These are phyloP conservation scores for Strigomonas oncopelti DNA, from an alignment of 208 protist genomes.

Conservation along the genomic window DNA sequence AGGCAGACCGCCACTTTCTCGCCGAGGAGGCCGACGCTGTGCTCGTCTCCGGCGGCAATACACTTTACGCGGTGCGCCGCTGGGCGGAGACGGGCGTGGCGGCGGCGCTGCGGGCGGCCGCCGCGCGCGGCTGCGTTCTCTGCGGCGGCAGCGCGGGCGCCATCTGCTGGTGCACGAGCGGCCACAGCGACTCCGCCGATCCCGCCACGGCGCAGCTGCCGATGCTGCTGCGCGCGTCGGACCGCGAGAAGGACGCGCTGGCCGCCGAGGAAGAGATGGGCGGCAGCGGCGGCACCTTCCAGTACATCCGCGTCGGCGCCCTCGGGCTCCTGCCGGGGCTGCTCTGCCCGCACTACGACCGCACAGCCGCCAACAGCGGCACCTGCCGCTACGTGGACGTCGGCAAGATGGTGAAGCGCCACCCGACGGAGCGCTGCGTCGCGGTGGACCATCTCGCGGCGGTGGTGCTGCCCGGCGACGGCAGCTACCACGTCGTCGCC, in stretches of 20 bases:
- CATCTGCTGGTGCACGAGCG: conserved; percentile 87
- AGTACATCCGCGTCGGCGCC: conserved; percentile 83
- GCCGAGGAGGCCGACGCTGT: conserved; percentile 56
- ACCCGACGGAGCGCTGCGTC: conserved; percentile 84
- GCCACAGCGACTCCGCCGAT: conserved; percentile 89
- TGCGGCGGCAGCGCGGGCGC: conserved; percentile 85
- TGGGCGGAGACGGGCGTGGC: conserved; percentile 84
- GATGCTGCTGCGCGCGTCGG: conserved; percentile 29
- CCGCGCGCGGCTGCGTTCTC: conserved; percentile 48
- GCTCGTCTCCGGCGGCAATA: conserved; percentile 87
- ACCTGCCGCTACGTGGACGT: conserved; percentile 78
- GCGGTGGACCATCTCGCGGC: conserved; percentile 84
- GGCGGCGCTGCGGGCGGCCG: conserved; percentile 33
- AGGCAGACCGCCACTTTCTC: conserved; percentile 31
- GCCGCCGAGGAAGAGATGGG: conserved; percentile 5
- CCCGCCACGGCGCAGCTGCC: conserved; percentile 65
- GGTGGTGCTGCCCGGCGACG: conserved; percentile 67
- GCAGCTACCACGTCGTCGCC: conserved; percentile 61
- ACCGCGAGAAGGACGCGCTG: conserved; percentile 17
- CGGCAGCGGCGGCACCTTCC: conserved; percentile 36
- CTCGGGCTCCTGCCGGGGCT: conserved; percentile 77
- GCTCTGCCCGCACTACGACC: conserved; percentile 84
- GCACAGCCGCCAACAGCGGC: conserved; percentile 54
- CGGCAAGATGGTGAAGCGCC: conserved; percentile 80
- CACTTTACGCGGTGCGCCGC: conserved; percentile 83